These are phyloP conservation scores for Wickerhamomyces silvicola DNA, from an alignment of 805 yeast species.

Conservation along the genomic window DNA sequence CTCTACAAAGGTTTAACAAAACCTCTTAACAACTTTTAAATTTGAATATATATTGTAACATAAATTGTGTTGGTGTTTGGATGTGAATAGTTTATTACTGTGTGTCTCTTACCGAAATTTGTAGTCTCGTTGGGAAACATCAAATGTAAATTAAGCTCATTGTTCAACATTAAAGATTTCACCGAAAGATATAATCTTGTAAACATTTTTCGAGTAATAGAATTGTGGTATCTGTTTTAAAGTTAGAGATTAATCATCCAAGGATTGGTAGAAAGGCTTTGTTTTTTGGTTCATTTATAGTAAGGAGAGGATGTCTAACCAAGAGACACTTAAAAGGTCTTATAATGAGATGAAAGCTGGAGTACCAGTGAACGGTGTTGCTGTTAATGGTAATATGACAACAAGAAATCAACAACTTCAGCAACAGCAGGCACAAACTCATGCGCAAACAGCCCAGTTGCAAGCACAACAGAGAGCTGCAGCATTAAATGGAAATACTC, in stretches of 20 bases:
- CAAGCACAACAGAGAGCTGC: slow-evolving; percentile 24
- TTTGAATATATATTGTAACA: background rate
- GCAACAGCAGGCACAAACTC: slow-evolving; percentile 18
- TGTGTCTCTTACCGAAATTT: no score
- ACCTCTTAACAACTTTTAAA: background rate
- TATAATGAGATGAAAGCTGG: slow-evolving; percentile 14
- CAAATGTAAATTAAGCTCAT: no score
- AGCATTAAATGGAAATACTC: slow-evolving; percentile 26
- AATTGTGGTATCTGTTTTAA: no score
- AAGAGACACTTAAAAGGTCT: slow-evolving; percentile 11
- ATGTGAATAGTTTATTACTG: no score
- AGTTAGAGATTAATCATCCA: no score
- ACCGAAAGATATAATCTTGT: no score
- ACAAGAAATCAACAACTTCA: slow-evolving; percentile 14
- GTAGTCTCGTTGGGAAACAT: no score
- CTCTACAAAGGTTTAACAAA: slow-evolving; percentile 27
- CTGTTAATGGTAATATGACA: slow-evolving; percentile 8
- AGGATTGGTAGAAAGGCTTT: no score
- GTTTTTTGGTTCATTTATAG: background rate
- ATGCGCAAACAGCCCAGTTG: slow-evolving; percentile 16
- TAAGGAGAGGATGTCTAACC: slow-evolving; percentile 1
- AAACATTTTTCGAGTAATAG: no score
- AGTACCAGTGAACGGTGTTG: slow-evolving; percentile 4
- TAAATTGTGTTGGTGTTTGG: background rate
- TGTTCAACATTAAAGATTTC: no score